A percentile compares a stretch with the other conserved stretches of the same genome.
Evolutionary conservation across 2,329 filamentous ascomycete genomes (phyloP).

Genomic region (Neonectria punicea): DNA sequence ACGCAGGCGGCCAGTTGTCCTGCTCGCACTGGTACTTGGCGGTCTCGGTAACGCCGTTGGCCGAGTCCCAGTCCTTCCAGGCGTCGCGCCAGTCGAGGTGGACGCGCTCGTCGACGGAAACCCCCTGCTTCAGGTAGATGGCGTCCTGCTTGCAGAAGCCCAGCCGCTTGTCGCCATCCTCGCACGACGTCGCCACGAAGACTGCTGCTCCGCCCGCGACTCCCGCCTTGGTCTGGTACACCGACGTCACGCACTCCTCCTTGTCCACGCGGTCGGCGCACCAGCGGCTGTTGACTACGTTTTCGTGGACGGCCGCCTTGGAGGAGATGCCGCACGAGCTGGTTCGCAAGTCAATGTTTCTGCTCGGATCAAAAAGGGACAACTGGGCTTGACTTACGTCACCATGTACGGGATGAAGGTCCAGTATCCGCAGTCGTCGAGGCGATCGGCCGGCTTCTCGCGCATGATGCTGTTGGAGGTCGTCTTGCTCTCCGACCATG

Average conservation of each 20-base stretch:
- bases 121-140: constrained; percentile 16
- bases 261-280: constrained; percentile 17
- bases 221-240: constrained; percentile 1
- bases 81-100: constrained; percentile 3
- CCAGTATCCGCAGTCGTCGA: constrained; percentile 26
- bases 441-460: constrained; percentile 11
- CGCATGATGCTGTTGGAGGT: not conserved
- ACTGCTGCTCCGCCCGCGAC: constrained; percentile 2
- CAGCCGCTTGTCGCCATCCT: constrained; percentile 5
- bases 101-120: not conserved
- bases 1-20: not conserved
- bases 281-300: constrained; percentile 11
- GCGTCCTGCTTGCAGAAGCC: constrained; percentile 19
- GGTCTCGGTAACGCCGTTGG: not conserved
- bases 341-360: not conserved
- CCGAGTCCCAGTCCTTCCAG: not conserved
- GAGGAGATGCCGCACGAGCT: constrained; percentile 15
- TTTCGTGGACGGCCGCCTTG: constrained; percentile 7
- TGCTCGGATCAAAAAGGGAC: too few species aligned
- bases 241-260: constrained; percentile 12
- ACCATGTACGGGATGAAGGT: constrained; percentile 17
- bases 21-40: not conserved
- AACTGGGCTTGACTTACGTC: not conserved
- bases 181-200: constrained; percentile 15
- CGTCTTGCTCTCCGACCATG: constrained; percentile 14